These are phyloP conservation scores for Curvularia lunata DNA, from an alignment of 2,329 filamentous ascomycete species.

Conservation along the genomic window DNA sequence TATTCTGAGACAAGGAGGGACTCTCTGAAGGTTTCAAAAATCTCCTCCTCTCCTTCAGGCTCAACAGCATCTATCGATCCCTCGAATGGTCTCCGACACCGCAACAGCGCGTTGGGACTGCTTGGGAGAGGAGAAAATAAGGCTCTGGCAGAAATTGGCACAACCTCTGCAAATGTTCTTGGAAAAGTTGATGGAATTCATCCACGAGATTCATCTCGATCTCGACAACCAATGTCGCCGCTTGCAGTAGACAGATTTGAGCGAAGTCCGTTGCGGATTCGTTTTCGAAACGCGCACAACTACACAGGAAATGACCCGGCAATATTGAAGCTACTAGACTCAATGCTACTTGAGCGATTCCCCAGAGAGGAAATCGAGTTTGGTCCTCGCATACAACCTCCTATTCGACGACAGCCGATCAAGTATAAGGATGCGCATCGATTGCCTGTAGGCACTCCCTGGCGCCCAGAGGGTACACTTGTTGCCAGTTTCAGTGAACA, in stretches of 20 bases:
- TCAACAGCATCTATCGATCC: conserved; percentile 43
- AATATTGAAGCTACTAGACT: conserved; percentile 72
- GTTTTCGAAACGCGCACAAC: conserved; percentile 73
- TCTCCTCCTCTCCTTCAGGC: conserved; percentile 41
- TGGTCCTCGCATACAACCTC: conserved; percentile 78
- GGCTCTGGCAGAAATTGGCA: conserved; percentile 68
- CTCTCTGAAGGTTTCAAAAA: conserved; percentile 38
- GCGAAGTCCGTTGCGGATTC: conserved; percentile 47
- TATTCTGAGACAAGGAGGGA: conserved; percentile 46
- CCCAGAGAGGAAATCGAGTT: conserved; percentile 68
- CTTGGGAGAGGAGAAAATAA: conserved; percentile 66
- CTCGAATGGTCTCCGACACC: conserved; percentile 52
- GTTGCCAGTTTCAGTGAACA: conserved; percentile 92
- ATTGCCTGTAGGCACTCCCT: conserved; percentile 62
- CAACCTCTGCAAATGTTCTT: conserved; percentile 67
- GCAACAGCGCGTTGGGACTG: conserved; percentile 65
- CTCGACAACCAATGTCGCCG: conserved; percentile 38
- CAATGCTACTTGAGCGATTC: conserved; percentile 76
- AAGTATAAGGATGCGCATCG: conserved; percentile 61
- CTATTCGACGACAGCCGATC: conserved; percentile 62
- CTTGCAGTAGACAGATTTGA: conserved; percentile 42
- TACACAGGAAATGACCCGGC: conserved; percentile 79
- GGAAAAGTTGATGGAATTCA: conserved; percentile 65
- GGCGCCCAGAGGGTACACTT: conserved; percentile 83
- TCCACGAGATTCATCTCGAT: conserved; percentile 39